Evolutionary conservation across 148 eudicot genomes (phyloP), one percentile per base, ranked within the genome.

Genomic region (Camellia granthamiana): DNA sequence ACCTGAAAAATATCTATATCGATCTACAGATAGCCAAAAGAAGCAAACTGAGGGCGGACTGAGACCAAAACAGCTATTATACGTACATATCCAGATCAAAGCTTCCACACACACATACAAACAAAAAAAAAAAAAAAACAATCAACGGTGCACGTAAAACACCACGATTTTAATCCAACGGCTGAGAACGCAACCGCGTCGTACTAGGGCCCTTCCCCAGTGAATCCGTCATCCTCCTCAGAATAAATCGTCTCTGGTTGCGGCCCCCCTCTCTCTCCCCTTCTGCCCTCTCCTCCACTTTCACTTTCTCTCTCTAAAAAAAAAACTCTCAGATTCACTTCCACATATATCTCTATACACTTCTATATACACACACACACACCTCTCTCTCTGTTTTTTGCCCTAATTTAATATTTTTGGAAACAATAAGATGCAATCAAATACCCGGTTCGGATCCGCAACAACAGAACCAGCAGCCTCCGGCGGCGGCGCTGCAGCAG

Each of bases 341-440:
- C 15, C 52, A 75, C 16, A 66, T 55, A 55, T 8, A 15, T 15
- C 46, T 10, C 55, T 18, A 74, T 4, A 69, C 3, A 72, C 23
- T 41, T 51, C 51, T 21, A 15, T 14, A 2, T 30, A 52, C 23
- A 6, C 23, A 6, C 15, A 38, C 0, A 16, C 47, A 63, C 4
- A 49, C 7, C 4, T 60, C 5, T 23, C 15, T 5, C 30, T 38
- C 23, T 65, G 62, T 65, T 65, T 11, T 54, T 64, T 15, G 58
- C 21, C 19, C 61, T 67, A 51, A 77, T 47, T 15, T 30, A 18
- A 54, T 78, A 18, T 7, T 52, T 67, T 78, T 65, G 67, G 67
- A 18, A 6, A 51, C 19, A 38, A 55, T 55, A 74, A 74, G 67
- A 86, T 84, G 91, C 87, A 87, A 79, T 75, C 89, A 3, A 80